A percentile compares a stretch with the other conserved stretches of the same genome.
Evolutionary conservation across 148 eudicot genomes (phyloP).

Genomic region (Rhododendron ovatum): DNA sequence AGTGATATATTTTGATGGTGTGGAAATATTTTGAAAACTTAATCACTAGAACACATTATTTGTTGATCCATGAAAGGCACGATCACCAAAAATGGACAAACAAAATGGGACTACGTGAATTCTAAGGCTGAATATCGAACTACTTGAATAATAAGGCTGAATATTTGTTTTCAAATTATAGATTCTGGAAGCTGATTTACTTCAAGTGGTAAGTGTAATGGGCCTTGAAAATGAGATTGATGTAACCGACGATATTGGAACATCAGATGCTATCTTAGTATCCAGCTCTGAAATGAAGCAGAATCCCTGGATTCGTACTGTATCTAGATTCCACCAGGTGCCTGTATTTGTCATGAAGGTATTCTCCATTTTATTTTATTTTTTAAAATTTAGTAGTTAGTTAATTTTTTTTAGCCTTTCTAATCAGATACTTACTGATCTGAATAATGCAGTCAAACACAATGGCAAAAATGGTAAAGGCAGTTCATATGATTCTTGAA

Average conservation of each 20-base stretch:
- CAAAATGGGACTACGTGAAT: background rate
- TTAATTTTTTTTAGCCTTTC: background rate
- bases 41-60: background rate
- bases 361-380: background rate
- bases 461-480: conserved; percentile 97
- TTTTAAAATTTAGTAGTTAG: no score
- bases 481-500: conserved; percentile 85
- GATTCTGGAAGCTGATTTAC: conserved; percentile 82
- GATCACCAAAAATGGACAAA: background rate
- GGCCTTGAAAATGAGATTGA: conserved; percentile 75
- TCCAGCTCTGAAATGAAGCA: conserved; percentile 74
- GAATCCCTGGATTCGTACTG: conserved; percentile 93
- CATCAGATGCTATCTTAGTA: conserved; percentile 78
- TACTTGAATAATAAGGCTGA: background rate
- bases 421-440: background rate
- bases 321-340: conserved; percentile 86
- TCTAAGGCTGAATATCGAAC: background rate
- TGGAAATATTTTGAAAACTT: background rate
- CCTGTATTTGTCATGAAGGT: conserved; percentile 93
- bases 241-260: conserved; percentile 69
- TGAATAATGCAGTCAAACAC: conserved; percentile 65
- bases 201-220: conserved; percentile 86
- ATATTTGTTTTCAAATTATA: conserved; percentile 14
- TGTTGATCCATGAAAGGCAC: background rate
- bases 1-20: background rate